Percentiles rank a stretch among this genome's conserved stretches.
Evolutionary conservation across 805 yeast genomes (phyloP).

Genomic region (Teunomyces gatunensis): DNA sequence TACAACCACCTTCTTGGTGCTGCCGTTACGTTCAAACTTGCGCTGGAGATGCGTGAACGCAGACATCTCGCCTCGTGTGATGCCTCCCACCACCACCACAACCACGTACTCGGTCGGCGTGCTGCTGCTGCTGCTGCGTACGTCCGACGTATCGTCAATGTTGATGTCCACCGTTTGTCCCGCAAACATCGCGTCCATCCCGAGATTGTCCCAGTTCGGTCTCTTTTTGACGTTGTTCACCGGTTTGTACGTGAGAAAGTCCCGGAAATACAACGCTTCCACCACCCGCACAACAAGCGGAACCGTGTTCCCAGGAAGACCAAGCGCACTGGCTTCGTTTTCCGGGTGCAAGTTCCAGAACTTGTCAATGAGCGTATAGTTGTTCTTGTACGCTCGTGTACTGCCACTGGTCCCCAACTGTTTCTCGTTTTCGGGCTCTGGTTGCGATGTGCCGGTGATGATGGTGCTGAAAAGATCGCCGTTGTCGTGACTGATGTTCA

Average conservation of each 20-base stretch:
- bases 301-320: conserved; percentile 73
- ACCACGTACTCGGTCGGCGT: conserved; percentile 29
- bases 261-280: conserved; percentile 63
- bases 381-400: conserved; percentile 23
- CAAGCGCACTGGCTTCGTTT: conserved; percentile 44
- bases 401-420: conserved; percentile 32
- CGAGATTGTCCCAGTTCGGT: conserved; percentile 46
- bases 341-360: conserved; percentile 51
- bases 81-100: conserved; percentile 74
- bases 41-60: conserved; percentile 62
- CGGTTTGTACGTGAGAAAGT: conserved; percentile 44
- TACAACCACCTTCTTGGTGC: conserved; percentile 37
- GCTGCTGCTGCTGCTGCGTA: not conserved
- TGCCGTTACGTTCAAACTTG: conserved; percentile 26
- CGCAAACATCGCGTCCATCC: conserved; percentile 37
- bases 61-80: conserved; percentile 80
- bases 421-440: conserved; percentile 16
- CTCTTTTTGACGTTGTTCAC: conserved; percentile 31
- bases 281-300: conserved; percentile 72
- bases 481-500: conserved; percentile 27
- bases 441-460: conserved; percentile 5
- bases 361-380: conserved; percentile 36
- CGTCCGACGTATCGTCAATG: conserved; percentile 25
- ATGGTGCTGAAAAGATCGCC: conserved; percentile 1
- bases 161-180: conserved; percentile 42